Conservation (phyloP, 73 alveolate genomes). For the Tetrahymena malaccensis region DNA sequence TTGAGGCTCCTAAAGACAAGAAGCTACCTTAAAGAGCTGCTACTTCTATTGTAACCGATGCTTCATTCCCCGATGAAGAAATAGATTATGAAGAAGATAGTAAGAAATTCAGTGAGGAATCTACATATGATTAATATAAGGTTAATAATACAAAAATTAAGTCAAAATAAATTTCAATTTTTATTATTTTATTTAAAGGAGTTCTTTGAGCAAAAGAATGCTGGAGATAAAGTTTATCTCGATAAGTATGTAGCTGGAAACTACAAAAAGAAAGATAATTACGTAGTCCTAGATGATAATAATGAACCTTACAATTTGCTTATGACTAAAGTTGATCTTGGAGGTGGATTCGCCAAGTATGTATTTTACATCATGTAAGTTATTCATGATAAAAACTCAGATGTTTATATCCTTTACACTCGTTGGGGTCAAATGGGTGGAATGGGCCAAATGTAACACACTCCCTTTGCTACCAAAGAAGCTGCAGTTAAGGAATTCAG, state of each 20-base stretch:
- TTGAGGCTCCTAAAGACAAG: neutral
- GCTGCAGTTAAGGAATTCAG: conserved; percentile 83
- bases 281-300: neutral
- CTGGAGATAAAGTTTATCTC: neutral
- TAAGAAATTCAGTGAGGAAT: conserved; percentile 32
- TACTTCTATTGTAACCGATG: conserved; percentile 3
- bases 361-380: conserved; percentile 92
- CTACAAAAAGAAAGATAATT: neutral
- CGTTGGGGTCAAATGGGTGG: conserved; percentile 98
- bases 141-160: neutral
- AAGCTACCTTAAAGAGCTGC: conserved; percentile 14
- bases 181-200: neutral
- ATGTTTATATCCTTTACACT: conserved; percentile 87
- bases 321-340: conserved; percentile 90
- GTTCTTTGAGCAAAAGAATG: neutral
- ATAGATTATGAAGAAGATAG: conserved; percentile 49
- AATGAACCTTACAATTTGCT: conserved; percentile 75
- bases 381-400: conserved; percentile 84
- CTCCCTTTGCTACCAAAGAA: conserved; percentile 77
- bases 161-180: neutral
- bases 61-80: conserved; percentile 39
- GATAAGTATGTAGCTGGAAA: neutral
- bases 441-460: conserved; percentile 88
- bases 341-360: conserved; percentile 89
- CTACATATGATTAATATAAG: conserved; percentile 35